These are phyloP conservation scores for Echeveria elegans DNA, from an alignment of 164 flowering plant genomes.

Conservation along the genomic window DNA sequence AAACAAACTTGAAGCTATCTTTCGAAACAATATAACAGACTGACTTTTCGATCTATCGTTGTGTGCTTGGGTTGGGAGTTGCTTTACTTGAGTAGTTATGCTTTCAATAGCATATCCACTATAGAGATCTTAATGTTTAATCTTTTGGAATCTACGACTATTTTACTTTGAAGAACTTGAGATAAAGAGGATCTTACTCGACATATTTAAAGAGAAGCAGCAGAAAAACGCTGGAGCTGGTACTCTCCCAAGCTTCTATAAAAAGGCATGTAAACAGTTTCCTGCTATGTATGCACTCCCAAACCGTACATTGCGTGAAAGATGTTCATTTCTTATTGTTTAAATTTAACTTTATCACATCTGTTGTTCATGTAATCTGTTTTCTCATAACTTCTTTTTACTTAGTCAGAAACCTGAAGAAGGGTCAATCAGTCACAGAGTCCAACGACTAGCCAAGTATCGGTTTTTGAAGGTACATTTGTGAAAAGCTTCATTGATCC, in stretches of 20 bases:
- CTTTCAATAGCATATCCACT: not conserved
- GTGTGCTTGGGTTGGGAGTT: too few relatives aligned
- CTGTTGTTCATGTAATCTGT: not conserved
- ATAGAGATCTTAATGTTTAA: not conserved
- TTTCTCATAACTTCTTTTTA: not conserved
- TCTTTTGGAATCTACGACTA: not conserved
- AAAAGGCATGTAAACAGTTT: constrained; percentile 11
- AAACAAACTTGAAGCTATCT: not conserved
- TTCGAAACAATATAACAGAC: not conserved
- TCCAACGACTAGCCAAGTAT: constrained; percentile 81
- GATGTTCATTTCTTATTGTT: not conserved
- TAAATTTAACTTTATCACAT: too few relatives aligned
- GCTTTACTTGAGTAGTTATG: too few relatives aligned
- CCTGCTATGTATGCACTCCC: not conserved
- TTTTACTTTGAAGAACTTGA: constrained; percentile 60
- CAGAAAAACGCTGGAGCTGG: constrained; percentile 85
- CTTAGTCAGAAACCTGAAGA: constrained; percentile 83
- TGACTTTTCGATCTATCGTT: not conserved
- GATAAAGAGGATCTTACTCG: constrained; percentile 87
- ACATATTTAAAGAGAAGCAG: constrained; percentile 91
- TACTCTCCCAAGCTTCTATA: constrained; percentile 81
- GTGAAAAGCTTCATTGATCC: not conserved
- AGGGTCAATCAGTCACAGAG: constrained; percentile 91
- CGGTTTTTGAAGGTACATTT: constrained; percentile 71
- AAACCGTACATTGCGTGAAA: not conserved